A percentile compares a stretch with the other conserved stretches of the same genome.
Conservation (phyloP, 2,329 filamentous ascomycete genomes). For the Colletotrichum abscissum region DNA sequence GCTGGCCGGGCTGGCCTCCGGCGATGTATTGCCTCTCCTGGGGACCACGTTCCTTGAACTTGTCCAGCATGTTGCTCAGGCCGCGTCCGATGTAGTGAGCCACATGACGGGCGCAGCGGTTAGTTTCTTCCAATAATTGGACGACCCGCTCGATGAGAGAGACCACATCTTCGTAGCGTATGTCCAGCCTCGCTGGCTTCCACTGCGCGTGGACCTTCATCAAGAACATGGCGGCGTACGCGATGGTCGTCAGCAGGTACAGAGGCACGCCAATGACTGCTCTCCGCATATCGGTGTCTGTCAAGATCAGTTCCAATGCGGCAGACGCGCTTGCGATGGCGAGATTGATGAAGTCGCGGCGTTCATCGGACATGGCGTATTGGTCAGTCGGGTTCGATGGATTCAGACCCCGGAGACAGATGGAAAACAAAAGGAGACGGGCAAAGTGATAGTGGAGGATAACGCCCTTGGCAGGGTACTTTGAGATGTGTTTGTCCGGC, state of each 20-base stretch:
- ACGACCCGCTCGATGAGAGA: constrained; percentile 41
- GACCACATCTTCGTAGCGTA: constrained; percentile 46
- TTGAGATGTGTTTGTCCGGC: constrained; percentile 56
- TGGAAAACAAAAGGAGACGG: constrained; percentile 60
- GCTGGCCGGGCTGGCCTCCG: background rate
- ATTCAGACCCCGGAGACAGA: constrained; percentile 53
- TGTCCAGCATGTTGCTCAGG: constrained; percentile 44
- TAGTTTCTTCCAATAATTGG: constrained; percentile 39
- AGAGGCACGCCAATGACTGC: constrained; percentile 46
- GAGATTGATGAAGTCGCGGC: constrained; percentile 55
- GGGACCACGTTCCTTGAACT: constrained; percentile 40
- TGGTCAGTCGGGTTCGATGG: constrained; percentile 43
- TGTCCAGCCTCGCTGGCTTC: constrained; percentile 41
- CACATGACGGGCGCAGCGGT: constrained; percentile 42
- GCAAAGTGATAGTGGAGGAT: constrained; percentile 62
- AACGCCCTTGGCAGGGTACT: constrained; percentile 61
- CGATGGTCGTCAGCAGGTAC: constrained; percentile 46
- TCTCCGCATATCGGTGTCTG: constrained; percentile 44
- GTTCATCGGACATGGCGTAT: constrained; percentile 55
- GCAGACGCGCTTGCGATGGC: constrained; percentile 50
- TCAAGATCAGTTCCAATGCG: constrained; percentile 43
- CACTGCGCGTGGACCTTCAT: constrained; percentile 47
- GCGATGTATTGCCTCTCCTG: constrained; percentile 19
- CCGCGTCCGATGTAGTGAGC: constrained; percentile 44
- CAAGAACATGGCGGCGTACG: constrained; percentile 46